Conservation (phyloP, 139 green algal species). For the Chlamydomonas sphaeroides region DNA sequence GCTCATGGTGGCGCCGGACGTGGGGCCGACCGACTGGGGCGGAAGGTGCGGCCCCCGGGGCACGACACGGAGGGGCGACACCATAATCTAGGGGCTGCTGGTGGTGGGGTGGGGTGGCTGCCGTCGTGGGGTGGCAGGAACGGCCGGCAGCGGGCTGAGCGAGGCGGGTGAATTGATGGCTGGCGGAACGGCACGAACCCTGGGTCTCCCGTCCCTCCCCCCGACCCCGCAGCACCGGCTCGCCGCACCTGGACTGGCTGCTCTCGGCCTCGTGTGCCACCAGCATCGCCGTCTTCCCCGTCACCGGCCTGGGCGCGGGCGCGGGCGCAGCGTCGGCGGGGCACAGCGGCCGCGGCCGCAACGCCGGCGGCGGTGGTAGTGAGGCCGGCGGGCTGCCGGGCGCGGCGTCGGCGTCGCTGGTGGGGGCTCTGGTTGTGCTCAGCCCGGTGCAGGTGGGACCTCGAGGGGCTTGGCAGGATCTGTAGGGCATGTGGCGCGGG, state of each 20-base stretch:
- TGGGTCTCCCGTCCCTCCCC: no score
- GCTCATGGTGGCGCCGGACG: constrained; percentile 22
- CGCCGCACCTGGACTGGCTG: constrained; percentile 16
- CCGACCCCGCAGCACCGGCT: neutral
- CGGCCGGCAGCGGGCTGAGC: no score
- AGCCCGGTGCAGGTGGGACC: constrained; percentile 22
- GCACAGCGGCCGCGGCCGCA: neutral
- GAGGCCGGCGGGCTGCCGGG: no score
- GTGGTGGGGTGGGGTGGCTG: no score
- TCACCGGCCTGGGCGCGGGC: neutral
- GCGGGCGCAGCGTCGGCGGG: neutral
- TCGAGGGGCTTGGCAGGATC: no score
- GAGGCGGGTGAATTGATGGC: no score
- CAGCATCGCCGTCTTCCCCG: constrained; percentile 5
- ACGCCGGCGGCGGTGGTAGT: neutral
- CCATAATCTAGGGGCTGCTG: no score
- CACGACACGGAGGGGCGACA: no score
- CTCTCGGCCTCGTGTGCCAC: neutral
- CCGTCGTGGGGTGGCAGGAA: no score
- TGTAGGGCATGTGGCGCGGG: no score
- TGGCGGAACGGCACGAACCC: no score
- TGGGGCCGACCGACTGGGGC: neutral
- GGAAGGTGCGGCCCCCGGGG: neutral
- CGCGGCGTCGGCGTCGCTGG: neutral
- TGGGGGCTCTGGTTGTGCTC: constrained; percentile 30